Evolutionary conservation across 2,329 filamentous ascomycete species (phyloP).

Genomic region (Claviceps cyperi): DNA sequence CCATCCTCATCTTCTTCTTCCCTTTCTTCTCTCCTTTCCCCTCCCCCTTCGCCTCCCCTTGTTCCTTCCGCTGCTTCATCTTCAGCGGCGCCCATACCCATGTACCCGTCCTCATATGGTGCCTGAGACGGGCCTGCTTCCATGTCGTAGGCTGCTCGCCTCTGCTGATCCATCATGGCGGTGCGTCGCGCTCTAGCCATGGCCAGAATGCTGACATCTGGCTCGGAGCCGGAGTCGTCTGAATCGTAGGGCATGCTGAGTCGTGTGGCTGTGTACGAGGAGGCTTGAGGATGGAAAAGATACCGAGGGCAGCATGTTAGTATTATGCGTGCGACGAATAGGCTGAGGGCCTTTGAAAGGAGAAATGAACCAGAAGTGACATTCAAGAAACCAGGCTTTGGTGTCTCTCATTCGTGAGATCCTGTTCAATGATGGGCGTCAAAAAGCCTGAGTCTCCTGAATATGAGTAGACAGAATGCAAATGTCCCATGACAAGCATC

Average conservation of each 20-base stretch:
- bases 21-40: constrained; percentile 15
- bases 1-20: constrained; percentile 21
- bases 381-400: background rate
- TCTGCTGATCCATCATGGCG: constrained; percentile 14
- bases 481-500: background rate
- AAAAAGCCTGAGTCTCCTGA: background rate
- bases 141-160: constrained; percentile 11
- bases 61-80: constrained; percentile 21
- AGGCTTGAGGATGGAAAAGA: constrained; percentile 12
- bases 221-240: constrained; percentile 23
- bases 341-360: background rate
- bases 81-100: constrained; percentile 11
- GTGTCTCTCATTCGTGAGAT: too few species aligned
- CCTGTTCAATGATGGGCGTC: background rate
- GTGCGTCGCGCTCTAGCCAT: constrained; percentile 16
- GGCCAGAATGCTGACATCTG: constrained; percentile 22
- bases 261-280: constrained; percentile 15
- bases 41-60: constrained; percentile 13
- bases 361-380: background rate
- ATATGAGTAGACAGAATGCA: background rate
- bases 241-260: constrained; percentile 24
- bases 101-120: constrained; percentile 18
- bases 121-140: constrained; percentile 16
- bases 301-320: constrained; percentile 4
- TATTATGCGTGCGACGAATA: background rate